Evolutionary conservation across 345 rosid species (phyloP).

Genomic region (Boechera retrofracta): DNA sequence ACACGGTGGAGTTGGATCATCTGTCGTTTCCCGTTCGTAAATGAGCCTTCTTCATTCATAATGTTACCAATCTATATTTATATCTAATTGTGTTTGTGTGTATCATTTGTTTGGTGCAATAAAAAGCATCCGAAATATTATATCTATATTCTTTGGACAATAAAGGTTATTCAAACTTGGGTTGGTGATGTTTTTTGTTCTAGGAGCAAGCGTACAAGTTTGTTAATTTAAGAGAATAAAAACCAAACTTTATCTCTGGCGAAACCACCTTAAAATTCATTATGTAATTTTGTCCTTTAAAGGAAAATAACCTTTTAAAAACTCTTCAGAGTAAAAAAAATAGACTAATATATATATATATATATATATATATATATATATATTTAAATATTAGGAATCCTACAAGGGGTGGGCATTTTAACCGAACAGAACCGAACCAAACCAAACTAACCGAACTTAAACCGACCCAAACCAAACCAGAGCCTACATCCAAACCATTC

Average conservation of each 20-base stretch:
- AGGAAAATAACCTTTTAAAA: no score
- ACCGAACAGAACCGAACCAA: no score
- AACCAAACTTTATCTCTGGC: neutral
- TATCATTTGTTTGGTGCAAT: conserved; percentile 37
- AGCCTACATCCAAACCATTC: no score
- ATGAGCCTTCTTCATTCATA: conserved; percentile 16
- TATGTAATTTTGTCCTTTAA: no score
- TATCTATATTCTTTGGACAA: neutral
- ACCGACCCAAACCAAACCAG: no score
- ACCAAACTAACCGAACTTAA: no score
- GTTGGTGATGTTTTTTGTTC: neutral
- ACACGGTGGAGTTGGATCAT: conserved; percentile 12
- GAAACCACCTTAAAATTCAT: neutral
- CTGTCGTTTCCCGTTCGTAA: conserved; percentile 19
- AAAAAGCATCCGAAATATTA: conserved; percentile 7
- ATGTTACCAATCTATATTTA: neutral
- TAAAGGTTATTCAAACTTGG: neutral
- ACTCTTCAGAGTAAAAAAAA: no score
- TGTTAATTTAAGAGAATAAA: neutral
- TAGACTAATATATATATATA: no score
- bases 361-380: no score
- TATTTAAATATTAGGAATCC: no score
- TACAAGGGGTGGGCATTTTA: no score
- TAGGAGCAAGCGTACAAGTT: neutral
- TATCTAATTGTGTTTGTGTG: conserved; percentile 11